Conservation (phyloP, 2,329 filamentous ascomycete species). For the Diplodia mutila region DNA sequence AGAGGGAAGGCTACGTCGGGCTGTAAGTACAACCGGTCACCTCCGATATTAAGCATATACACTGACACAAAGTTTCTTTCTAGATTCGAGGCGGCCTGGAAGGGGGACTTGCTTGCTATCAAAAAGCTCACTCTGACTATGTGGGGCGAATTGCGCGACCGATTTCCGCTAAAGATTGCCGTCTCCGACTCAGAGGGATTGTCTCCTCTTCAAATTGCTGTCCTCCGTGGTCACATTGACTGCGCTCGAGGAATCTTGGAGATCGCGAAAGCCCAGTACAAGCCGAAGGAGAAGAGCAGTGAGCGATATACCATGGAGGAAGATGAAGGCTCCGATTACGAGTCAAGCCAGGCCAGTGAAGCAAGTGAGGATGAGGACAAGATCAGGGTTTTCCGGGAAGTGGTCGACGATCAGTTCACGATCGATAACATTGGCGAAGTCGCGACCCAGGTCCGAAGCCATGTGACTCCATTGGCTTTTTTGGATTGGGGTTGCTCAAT, state of each 20-base stretch:
- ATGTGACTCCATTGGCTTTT: slow-evolving; percentile 58
- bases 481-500: slow-evolving; percentile 46
- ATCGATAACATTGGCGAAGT: slow-evolving; percentile 75
- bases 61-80: slow-evolving; percentile 20
- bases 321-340: slow-evolving; percentile 42
- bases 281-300: slow-evolving; percentile 56
- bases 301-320: slow-evolving; percentile 52
- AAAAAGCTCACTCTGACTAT: slow-evolving; percentile 65
- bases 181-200: slow-evolving; percentile 57
- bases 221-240: slow-evolving; percentile 66
- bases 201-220: slow-evolving; percentile 69
- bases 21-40: slow-evolving; percentile 53
- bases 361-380: slow-evolving; percentile 34
- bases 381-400: slow-evolving; percentile 51
- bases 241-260: slow-evolving; percentile 69
- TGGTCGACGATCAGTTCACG: slow-evolving; percentile 70
- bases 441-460: slow-evolving; percentile 67
- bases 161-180: slow-evolving; percentile 67
- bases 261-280: slow-evolving; percentile 71
- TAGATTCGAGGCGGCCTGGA: slow-evolving; percentile 74
- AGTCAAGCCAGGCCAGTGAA: slow-evolving; percentile 42
- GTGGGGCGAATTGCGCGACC: slow-evolving; percentile 59
- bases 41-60: background rate
- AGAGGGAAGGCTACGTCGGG: slow-evolving; percentile 63
- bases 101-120: slow-evolving; percentile 67